Evolutionary conservation across 176 grass and related monocot genomes (phyloP).

Genomic region (Aegilops sharonensis): DNA sequence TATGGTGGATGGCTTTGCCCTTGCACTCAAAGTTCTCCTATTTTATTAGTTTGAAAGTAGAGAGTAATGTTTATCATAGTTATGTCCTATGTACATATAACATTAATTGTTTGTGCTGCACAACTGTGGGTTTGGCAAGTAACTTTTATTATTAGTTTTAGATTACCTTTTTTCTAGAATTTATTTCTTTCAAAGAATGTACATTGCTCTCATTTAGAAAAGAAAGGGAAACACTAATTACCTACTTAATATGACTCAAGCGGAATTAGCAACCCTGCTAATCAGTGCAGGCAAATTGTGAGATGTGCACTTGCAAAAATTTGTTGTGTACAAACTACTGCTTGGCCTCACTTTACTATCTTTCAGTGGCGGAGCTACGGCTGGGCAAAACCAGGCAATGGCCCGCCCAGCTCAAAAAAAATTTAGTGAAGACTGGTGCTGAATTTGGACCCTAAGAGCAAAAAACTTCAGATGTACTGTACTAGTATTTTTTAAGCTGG

Average conservation of each 20-base stretch:
- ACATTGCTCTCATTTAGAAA: background rate
- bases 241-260: background rate
- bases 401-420: too few relatives aligned
- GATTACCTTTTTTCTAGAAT: background rate
- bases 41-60: background rate
- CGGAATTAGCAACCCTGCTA: background rate
- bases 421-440: too few relatives aligned
- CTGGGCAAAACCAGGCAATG: too few relatives aligned
- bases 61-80: background rate
- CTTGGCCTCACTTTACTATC: background rate
- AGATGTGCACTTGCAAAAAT: slow-evolving; percentile 16
- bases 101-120: background rate
- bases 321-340: background rate
- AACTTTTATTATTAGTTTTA: background rate
- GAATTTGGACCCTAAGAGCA: too few relatives aligned
- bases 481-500: too few relatives aligned
- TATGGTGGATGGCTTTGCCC: slow-evolving; percentile 2
- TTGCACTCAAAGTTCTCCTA: background rate
- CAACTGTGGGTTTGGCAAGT: background rate
- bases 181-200: background rate
- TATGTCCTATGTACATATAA: background rate
- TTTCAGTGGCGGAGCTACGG: background rate
- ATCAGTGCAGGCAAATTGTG: background rate
- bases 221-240: background rate
- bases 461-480: too few relatives aligned